A percentile compares a stretch with the other conserved stretches of the same genome.
Evolutionary conservation across 441 rosid species (phyloP).

Genomic region (Hura crepitans): DNA sequence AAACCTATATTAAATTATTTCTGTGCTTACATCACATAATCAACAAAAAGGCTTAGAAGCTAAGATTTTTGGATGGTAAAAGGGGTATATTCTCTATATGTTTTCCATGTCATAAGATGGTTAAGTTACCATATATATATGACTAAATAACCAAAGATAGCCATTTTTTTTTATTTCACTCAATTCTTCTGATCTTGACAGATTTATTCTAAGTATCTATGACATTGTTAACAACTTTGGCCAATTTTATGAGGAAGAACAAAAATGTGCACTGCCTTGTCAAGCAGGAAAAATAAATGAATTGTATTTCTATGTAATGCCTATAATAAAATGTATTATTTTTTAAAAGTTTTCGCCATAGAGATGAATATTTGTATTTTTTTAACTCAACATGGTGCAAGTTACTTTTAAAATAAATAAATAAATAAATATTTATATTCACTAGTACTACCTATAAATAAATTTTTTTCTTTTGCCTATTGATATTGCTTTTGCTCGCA

Average conservation of each 20-base stretch:
- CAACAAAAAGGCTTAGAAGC: no score
- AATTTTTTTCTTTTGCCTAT: background rate
- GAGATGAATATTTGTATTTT: no score
- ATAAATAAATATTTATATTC: background rate
- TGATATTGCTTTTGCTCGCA: background rate
- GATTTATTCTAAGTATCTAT: background rate
- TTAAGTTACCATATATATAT: background rate
- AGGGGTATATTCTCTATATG: background rate
- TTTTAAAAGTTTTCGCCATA: no score
- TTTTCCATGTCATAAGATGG: no score
- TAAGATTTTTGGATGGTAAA: background rate
- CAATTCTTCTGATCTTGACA: background rate
- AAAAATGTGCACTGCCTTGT: background rate
- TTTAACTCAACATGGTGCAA: no score
- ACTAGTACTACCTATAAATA: background rate
- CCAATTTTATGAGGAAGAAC: background rate
- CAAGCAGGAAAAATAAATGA: background rate
- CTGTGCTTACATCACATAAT: background rate
- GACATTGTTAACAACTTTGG: background rate
- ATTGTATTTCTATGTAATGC: no score
- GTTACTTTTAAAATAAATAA: background rate
- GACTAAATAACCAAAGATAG: background rate
- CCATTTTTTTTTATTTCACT: background rate
- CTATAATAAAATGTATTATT: no score
- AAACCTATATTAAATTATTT: background rate